Base-by-base conservation (phyloP, 1,139 yeast species). In the Debaryomyces nepalensis region DNA sequence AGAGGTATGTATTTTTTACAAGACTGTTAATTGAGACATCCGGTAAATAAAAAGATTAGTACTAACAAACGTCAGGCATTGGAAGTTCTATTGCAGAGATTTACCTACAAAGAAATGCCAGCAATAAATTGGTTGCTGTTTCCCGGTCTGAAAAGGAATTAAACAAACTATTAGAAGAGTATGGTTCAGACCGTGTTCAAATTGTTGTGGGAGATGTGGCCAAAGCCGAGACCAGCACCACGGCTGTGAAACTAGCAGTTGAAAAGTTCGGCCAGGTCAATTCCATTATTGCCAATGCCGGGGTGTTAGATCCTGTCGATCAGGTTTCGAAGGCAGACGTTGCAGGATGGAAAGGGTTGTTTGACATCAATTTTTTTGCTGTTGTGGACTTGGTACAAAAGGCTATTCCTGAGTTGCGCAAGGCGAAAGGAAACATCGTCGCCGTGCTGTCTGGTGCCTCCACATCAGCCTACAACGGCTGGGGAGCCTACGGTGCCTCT, bases 361-460 rank as follows among this genome's bases (percentile, higher is more conserved):
- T 79, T 55, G 90, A 90, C 39, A 68, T 90, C 52, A 93, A 93
- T 59, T 78, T 87, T 59, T 89, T 90, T 60, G 80, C 96, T 2
- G 77, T 86, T 9, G 85, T 90, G 5, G 73, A 77, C 3, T 68
- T 89, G 49, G 79, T 85, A 14, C 68, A 79, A 39, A 58, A 64
- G 26, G 68, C 87, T 2, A 60, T 89, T 32, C 89, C 91, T 0
- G 68, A 76, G 39, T 69, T 90, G 51, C 73, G 81, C 29, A 61
- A 73, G 44, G 50, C 79, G 2, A 63, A 73, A n/a, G 93, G 95
- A 1, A 75, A 72, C 37, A 71, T 86, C 23, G 72, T 91, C 14
- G 81, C 84, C 43, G 96, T 90, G 0, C 86, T 95, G 19, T 87
- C 96, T 1, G 97, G 97, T 5, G 97, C 98, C 0, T 75, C 91